These are phyloP conservation scores for Ammopiptanthus mongolicus DNA, from an alignment of 306 rosid species.

Conservation along the genomic window DNA sequence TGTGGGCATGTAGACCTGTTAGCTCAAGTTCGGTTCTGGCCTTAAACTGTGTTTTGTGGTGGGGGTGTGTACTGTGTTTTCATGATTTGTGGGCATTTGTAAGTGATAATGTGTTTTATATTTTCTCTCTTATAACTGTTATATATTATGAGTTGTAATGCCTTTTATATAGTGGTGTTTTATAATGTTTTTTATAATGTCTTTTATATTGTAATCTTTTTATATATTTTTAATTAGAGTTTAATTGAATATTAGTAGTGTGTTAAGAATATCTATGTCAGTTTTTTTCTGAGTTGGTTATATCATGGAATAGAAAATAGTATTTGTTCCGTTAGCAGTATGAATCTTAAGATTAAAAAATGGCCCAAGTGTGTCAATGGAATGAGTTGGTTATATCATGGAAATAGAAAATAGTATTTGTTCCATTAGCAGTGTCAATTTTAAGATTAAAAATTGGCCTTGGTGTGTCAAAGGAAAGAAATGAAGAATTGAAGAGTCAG, in stretches of 20 bases:
- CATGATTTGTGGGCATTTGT: background rate
- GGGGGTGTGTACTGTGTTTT: background rate
- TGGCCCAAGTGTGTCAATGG: background rate
- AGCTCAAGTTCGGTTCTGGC: too few species aligned
- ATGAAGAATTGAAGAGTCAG: background rate
- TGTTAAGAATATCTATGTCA: background rate
- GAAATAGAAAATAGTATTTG: background rate
- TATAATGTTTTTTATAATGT: too few species aligned
- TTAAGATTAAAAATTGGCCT: background rate
- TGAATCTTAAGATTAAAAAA: background rate
- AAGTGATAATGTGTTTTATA: background rate
- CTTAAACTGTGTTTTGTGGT: background rate
- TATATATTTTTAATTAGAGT: too few species aligned
- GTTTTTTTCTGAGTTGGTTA: background rate
- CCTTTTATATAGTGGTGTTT: too few species aligned
- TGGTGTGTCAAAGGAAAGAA: background rate
- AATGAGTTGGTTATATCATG: background rate
- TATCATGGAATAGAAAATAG: background rate
- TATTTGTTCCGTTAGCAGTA: background rate
- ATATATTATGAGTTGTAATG: too few species aligned
- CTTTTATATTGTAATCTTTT: background rate
- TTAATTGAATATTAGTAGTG: background rate
- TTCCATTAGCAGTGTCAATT: background rate
- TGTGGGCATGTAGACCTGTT: background rate
- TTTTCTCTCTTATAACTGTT: background rate